Percentiles rank a stretch among this genome's conserved stretches.
These are phyloP conservation scores for Ophiostoma triangulosporum DNA, from an alignment of 2,329 filamentous ascomycete species.

Conservation along the genomic window DNA sequence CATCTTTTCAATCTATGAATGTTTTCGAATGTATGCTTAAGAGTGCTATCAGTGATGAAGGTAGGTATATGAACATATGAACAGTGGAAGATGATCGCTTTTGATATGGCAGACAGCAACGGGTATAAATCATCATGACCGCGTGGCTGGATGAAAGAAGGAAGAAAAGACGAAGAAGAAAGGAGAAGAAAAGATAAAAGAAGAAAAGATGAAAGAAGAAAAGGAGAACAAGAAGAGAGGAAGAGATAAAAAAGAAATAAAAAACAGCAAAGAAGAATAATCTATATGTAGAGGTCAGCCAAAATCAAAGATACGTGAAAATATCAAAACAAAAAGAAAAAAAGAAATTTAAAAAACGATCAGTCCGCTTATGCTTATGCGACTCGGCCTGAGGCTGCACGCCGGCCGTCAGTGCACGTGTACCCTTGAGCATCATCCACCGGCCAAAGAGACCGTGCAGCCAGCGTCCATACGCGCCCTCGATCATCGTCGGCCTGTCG, in stretches of 20 bases:
- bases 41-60: neutral
- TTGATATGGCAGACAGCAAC: too few species aligned
- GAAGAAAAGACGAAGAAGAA: neutral
- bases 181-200: neutral
- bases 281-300: too few species aligned
- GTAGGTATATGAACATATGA: too few species aligned
- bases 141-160: neutral
- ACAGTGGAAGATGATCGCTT: too few species aligned
- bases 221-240: neutral
- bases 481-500: slow-evolving; percentile 20
- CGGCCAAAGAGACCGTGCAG: slow-evolving; percentile 16
- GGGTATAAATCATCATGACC: neutral
- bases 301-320: neutral
- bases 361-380: too few species aligned
- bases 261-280: neutral
- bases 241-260: neutral
- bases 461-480: slow-evolving; percentile 19
- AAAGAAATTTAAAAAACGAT: neutral
- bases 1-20: neutral
- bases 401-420: neutral
- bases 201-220: neutral
- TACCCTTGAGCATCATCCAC: slow-evolving; percentile 11
- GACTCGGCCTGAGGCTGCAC: neutral
- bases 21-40: neutral
- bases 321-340: neutral